These are phyloP conservation scores for Podospora pseudopauciseta DNA, from an alignment of 495 filamentous ascomycete species.

Conservation along the genomic window DNA sequence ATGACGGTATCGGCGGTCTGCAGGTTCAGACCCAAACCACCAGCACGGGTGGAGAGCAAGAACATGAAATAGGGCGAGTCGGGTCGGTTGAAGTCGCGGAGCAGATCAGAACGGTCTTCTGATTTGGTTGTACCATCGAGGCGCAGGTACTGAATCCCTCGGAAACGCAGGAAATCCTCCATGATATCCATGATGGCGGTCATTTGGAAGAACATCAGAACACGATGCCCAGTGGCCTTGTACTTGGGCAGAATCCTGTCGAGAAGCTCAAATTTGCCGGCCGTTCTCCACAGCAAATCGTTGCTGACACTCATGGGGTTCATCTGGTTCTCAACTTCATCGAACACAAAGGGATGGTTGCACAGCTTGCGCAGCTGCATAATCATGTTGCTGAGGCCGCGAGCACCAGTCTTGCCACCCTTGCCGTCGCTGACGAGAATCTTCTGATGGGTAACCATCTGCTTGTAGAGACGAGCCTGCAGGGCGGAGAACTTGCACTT, in stretches of 20 bases:
- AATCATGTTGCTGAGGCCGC: conserved; percentile 97
- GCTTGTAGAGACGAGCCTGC: conserved; percentile 90
- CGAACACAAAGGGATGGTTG: conserved; percentile 98
- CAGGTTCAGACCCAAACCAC: conserved; percentile 93
- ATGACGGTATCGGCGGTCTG: conserved; percentile 98
- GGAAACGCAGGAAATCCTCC: conserved; percentile 92
- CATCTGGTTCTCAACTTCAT: conserved; percentile 96
- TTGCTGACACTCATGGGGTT: conserved; percentile 84
- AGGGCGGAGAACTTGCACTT: conserved; percentile 97
- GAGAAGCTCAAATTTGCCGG: conserved; percentile 94
- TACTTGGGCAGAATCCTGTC: conserved; percentile 94
- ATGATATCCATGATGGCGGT: conserved; percentile 99
- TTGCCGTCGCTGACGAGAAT: conserved; percentile 92
- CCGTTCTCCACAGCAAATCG: conserved; percentile 90
- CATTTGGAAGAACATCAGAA: conserved; percentile 99
- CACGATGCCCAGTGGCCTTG: conserved; percentile 79
- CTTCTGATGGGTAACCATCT: conserved; percentile 91
- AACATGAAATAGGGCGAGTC: conserved; percentile 95
- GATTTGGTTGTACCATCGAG: conserved; percentile 96
- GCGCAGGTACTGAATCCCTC: conserved; percentile 78
- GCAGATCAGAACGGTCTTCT: conserved; percentile 88
- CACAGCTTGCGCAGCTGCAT: conserved; percentile 99
- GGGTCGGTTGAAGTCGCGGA: conserved; percentile 84
- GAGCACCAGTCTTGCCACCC: conserved; percentile 91
- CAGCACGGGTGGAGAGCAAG: conserved; percentile 95